A percentile compares a stretch with the other conserved stretches of the same genome.
phyloP scores from a whole-genome alignment of 768 basidiomycete genomes.

The Boletus sp. region DNA sequence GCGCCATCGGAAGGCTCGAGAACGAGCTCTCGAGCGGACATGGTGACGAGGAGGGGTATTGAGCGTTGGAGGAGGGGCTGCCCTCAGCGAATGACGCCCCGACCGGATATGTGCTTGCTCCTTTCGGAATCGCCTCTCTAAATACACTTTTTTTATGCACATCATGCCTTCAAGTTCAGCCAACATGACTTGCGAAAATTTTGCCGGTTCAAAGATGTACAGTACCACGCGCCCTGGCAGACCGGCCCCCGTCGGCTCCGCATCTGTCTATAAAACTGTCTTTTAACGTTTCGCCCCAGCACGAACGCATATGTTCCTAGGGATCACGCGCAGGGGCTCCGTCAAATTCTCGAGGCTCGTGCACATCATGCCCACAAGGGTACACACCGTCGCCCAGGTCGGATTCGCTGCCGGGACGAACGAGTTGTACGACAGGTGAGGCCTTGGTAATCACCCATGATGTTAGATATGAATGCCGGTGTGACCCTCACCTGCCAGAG shows the following conservation, averaged over 20 bases:
- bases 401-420: constrained; percentile 84
- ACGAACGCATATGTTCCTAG: background rate
- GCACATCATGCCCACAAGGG: constrained; percentile 31
- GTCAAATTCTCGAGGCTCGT: background rate
- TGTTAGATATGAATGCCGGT: background rate
- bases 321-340: background rate
- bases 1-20: constrained; percentile 13
- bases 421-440: constrained; percentile 60
- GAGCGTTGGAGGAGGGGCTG: no score
- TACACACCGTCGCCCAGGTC: constrained; percentile 63
- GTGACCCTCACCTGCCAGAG: constrained; percentile 38
- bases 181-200: background rate
- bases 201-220: background rate
- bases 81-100: no score
- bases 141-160: background rate
- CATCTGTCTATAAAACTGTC: background rate
- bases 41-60: background rate
- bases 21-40: constrained; percentile 21
- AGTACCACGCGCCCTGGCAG: background rate
- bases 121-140: background rate
- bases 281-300: background rate
- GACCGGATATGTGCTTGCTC: background rate
- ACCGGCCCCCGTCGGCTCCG: background rate
- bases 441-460: no score
- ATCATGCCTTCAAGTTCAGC: background rate